Evolutionary conservation across 192 early-diverging fungal genomes (phyloP).

Genomic region (Dimargaris verticillata): DNA sequence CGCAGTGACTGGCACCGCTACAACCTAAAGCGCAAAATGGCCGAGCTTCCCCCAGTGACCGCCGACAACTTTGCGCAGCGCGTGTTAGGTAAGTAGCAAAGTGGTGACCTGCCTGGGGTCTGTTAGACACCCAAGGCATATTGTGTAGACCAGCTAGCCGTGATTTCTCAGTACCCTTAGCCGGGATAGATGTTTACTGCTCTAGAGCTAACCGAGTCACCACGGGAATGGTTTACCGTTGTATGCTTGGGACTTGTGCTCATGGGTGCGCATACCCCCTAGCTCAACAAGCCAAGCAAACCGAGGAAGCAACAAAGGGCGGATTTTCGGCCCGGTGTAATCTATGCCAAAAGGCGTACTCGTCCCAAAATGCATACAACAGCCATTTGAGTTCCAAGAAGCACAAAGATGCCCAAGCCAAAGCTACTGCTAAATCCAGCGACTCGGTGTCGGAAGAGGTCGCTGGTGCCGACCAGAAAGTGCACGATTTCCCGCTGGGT

Average conservation of each 20-base stretch:
- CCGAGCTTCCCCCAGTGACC: slow-evolving; percentile 68
- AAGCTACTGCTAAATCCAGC: slow-evolving; percentile 9
- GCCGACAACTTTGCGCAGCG: slow-evolving; percentile 69
- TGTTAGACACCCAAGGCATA: too few relatives aligned
- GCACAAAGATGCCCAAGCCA: slow-evolving; percentile 67
- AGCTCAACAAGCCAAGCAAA: slow-evolving; percentile 37
- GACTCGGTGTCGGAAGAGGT: neutral
- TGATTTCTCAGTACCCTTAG: too few relatives aligned
- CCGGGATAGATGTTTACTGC: too few relatives aligned
- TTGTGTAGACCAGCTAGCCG: too few relatives aligned
- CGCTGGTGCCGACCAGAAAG: slow-evolving; percentile 6
- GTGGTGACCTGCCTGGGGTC: too few relatives aligned
- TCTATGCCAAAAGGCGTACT: slow-evolving; percentile 46
- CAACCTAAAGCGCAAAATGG: slow-evolving; percentile 95
- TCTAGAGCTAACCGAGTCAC: too few relatives aligned
- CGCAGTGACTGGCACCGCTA: slow-evolving; percentile 97
- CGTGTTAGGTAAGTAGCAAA: slow-evolving; percentile 30
- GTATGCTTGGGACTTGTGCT: too few relatives aligned
- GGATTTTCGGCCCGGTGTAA: slow-evolving; percentile 28
- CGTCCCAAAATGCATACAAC: slow-evolving; percentile 66
- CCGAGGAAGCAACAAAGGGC: slow-evolving; percentile 24
- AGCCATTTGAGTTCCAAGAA: slow-evolving; percentile 91
- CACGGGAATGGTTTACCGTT: too few relatives aligned
- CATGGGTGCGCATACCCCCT: too few relatives aligned
- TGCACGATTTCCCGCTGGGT: slow-evolving; percentile 22